Conservation (phyloP, 2,329 filamentous ascomycete species). For the Epichloe scottii region DNA sequence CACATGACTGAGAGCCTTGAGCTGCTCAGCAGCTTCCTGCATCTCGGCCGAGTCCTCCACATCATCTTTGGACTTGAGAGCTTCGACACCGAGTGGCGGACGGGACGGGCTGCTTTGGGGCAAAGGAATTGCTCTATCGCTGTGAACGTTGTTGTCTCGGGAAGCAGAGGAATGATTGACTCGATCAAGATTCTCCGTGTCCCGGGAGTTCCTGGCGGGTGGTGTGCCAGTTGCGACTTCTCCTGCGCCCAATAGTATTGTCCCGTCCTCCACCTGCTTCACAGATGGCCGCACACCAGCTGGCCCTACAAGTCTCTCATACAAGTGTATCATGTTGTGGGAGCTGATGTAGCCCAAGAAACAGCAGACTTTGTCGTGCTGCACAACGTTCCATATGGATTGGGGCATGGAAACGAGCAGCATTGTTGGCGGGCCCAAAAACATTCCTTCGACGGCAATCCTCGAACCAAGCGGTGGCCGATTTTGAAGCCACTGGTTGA, state of each 20-base stretch:
- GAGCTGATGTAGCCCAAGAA: conserved; percentile 54
- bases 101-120: conserved; percentile 18
- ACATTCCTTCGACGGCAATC: conserved; percentile 55
- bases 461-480: conserved; percentile 42
- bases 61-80: conserved; percentile 22
- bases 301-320: conserved; percentile 42
- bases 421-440: conserved; percentile 53
- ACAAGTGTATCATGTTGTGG: conserved; percentile 54
- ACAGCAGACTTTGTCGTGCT: conserved; percentile 54
- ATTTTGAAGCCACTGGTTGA: conserved; percentile 53
- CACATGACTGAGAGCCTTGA: conserved; percentile 53
- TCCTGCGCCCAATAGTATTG: conserved; percentile 41
- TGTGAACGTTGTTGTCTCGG: conserved; percentile 12
- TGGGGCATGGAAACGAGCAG: conserved; percentile 54
- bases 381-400: conserved; percentile 49
- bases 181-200: conserved; percentile 16
- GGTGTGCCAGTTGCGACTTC: conserved; percentile 28
- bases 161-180: conserved; percentile 13
- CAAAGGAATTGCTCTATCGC: conserved; percentile 14
- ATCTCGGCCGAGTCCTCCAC: conserved; percentile 54
- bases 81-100: conserved; percentile 9
- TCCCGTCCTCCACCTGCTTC: conserved; percentile 44
- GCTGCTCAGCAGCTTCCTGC: conserved; percentile 54
- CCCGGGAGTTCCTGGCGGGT: conserved; percentile 16
- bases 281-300: conserved; percentile 31